Evolutionary conservation across 768 basidiomycete species (phyloP).

Genomic region (Lactarius indigo): DNA sequence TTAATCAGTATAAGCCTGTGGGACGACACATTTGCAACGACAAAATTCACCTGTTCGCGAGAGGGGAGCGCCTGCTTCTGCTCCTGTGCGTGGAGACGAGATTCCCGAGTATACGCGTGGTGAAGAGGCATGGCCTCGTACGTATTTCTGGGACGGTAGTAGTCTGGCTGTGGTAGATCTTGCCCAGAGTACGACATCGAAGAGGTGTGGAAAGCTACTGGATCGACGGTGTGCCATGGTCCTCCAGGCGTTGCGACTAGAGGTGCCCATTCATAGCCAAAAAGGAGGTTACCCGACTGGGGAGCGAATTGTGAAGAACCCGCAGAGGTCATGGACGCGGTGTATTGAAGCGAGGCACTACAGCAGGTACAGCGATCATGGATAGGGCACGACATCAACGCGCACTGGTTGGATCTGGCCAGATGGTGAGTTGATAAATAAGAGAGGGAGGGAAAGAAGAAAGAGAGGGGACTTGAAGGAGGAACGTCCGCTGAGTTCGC

Average conservation of each 20-base stretch:
- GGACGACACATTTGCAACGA: background rate
- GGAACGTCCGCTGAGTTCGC: conserved; percentile 20
- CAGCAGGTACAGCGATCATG: conserved; percentile 17
- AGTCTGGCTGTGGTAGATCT: conserved; percentile 1
- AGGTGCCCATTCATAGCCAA: conserved; percentile 19
- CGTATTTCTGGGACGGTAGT: background rate
- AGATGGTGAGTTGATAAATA: conserved; percentile 12
- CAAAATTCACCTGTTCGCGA: conserved; percentile 5
- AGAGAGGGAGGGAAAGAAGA: conserved; percentile 1
- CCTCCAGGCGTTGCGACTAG: background rate
- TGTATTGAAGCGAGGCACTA: conserved; percentile 10
- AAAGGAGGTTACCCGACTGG: conserved; percentile 8
- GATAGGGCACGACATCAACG: conserved; percentile 23
- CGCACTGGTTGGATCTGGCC: background rate
- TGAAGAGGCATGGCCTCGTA: conserved; percentile 1
- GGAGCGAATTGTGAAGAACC: conserved; percentile 11
- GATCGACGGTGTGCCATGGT: conserved; percentile 11
- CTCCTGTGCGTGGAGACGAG: background rate
- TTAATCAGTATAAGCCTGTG: background rate
- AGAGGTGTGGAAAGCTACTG: conserved; percentile 6
- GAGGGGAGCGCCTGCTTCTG: background rate
- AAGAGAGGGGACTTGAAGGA: background rate
- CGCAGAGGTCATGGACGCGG: conserved; percentile 2
- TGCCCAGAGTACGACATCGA: conserved; percentile 2
- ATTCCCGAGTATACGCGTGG: background rate